These are phyloP conservation scores for Gossypium arboreum DNA, from an alignment of 345 rosid genomes.

Conservation along the genomic window DNA sequence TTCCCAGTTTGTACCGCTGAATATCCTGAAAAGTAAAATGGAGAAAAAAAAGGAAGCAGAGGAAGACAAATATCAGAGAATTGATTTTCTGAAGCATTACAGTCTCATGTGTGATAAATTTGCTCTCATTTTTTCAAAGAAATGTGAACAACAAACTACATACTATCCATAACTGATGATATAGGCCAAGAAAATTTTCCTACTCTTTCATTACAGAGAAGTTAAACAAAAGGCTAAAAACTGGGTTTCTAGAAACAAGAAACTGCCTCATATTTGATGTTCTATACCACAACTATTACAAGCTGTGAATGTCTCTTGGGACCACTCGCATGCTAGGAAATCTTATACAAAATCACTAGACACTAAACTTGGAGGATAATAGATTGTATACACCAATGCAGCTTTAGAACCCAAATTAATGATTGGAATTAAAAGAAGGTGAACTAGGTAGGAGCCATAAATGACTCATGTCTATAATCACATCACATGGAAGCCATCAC, in stretches of 20 bases:
- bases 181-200: slow-evolving; percentile 4
- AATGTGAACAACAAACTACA: background rate
- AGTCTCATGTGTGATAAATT: background rate
- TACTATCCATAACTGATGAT: background rate
- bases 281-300: background rate
- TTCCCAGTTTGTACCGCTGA: slow-evolving; percentile 74
- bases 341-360: background rate
- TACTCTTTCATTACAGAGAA: background rate
- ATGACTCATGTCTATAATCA: background rate
- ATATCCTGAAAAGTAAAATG: slow-evolving; percentile 56
- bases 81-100: slow-evolving; percentile 4
- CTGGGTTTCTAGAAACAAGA: background rate
- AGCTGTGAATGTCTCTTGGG: background rate
- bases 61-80: background rate
- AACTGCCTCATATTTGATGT: background rate
- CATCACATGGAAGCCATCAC: background rate
- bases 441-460: background rate
- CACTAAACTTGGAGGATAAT: background rate
- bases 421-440: background rate
- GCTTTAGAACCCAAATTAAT: background rate
- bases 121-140: background rate
- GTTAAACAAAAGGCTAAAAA: background rate
- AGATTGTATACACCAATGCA: background rate
- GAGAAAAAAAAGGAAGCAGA: background rate
- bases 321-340: background rate